Base-by-base conservation (phyloP, 2,329 filamentous ascomycete genomes). In the Colletotrichum sp. region DNA sequence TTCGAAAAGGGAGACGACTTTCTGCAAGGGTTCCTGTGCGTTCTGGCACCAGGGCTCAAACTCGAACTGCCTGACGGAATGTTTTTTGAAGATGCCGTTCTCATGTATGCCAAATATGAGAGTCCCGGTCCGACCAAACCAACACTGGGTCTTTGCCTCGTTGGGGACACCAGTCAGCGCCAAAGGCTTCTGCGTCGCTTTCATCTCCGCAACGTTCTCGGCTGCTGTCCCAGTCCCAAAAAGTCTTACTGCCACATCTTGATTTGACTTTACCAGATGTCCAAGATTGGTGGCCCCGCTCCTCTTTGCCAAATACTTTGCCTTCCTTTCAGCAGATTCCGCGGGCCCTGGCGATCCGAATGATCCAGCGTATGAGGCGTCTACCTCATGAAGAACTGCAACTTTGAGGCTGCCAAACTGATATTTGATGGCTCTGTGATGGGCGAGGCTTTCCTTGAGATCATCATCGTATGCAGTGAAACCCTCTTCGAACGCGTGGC, bases 351-450 rank as follows among this genome's bases (percentile, higher is more conserved):
- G 15, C 12, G 26, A 59, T 28, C 16, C 24, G 55, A 15, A 16
- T 28, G 24, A 18, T 28, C 8, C 60, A 24, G n/a, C 24, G 24
- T 64, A 64, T 16, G 32, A 34, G 21, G 64, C 64, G 6, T 67
- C 64, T 8, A 67, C 28, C 77, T 89, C 86, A 77, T 88, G 80
- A 59, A 87, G 84, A 8, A 89, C 80, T 16, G 89, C 65, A 65
- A 87, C 81, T 6, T 81, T 84, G 69, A 89, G 70, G 24, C 80
- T 84, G 39, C 85, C 80, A 68, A 90, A 87, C 15, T 72, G 74
- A 77, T 89, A 90, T 1, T 82, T 85, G 44, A 89, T 81, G 28
- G 89, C 85, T 57, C 87, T 80, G 76, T 89, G 83, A 78, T 90
- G 85, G n/a, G 86, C 85, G 59, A 85, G 88, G 77, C 85, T 87